Evolutionary conservation across 2,329 filamentous ascomycete species (phyloP).

Genomic region (Penicillium rolfsii): DNA sequence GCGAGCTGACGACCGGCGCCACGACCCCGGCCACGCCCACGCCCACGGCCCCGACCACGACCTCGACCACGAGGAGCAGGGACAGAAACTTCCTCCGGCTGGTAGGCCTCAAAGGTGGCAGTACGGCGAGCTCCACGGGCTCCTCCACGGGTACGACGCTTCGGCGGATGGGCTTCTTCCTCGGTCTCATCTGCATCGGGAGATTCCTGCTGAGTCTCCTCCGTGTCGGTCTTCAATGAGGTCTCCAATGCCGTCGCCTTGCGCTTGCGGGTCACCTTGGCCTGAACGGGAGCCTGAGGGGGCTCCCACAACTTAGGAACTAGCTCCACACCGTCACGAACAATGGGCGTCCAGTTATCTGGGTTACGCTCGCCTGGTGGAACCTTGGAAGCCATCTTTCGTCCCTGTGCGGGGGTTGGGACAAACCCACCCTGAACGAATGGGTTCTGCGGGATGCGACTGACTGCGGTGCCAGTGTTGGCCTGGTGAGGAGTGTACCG

Average conservation of each 20-base stretch:
- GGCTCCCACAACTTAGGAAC: conserved; percentile 42
- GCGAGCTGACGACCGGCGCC: conserved; percentile 4
- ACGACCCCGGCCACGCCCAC: conserved; percentile 35
- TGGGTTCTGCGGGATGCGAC: conserved; percentile 54
- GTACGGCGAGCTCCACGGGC: conserved; percentile 29
- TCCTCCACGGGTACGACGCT: conserved; percentile 38
- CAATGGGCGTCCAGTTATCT: conserved; percentile 46
- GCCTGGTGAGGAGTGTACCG: conserved; percentile 56
- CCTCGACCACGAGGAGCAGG: conserved; percentile 22
- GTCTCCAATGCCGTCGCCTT: conserved; percentile 43
- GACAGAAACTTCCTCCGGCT: conserved; percentile 23
- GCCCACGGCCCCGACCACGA: conserved; percentile 35
- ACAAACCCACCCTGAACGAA: conserved; percentile 57
- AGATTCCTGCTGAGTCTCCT: conserved; percentile 34
- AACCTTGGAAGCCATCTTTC: conserved; percentile 44
- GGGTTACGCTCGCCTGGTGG: conserved; percentile 44
- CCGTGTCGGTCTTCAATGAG: conserved; percentile 29
- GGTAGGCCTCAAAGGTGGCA: conserved; percentile 28
- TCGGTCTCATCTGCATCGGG: conserved; percentile 34
- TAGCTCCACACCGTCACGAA: conserved; percentile 42
- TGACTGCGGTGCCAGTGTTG: conserved; percentile 43
- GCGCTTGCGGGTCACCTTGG: conserved; percentile 42
- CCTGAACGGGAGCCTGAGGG: conserved; percentile 33
- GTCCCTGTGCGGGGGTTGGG: conserved; percentile 47
- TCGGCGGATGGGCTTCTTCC: conserved; percentile 33